phyloP scores from a whole-genome alignment of 202 grass and related monocot genomes.

The Setaria italica region DNA sequence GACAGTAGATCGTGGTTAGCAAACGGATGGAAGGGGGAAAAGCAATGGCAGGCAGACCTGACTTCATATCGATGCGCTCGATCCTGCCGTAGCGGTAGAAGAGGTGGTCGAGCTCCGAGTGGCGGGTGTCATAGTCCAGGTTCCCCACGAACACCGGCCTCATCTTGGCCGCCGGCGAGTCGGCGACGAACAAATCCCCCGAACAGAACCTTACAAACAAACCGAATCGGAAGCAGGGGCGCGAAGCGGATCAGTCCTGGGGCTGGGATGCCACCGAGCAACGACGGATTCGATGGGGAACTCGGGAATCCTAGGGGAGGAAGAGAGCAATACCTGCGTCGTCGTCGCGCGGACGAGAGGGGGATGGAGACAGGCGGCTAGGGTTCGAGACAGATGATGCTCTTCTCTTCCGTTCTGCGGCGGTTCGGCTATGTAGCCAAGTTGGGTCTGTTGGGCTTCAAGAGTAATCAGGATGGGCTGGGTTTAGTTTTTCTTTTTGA shows the following conservation, averaged over 20 bases:
- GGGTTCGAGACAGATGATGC: not conserved
- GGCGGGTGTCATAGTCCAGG: conserved; percentile 86
- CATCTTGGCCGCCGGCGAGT: conserved; percentile 46
- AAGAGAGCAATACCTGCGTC: conserved; percentile 8
- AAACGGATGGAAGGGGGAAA: no score
- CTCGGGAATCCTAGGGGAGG: not conserved
- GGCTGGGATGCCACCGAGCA: not conserved
- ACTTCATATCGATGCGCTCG: conserved; percentile 98
- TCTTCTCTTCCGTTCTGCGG: not conserved
- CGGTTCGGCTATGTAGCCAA: not conserved
- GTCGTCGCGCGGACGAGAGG: conserved; percentile 1
- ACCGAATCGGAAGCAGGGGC: not conserved
- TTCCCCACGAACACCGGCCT: conserved; percentile 96
- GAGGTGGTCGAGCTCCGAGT: conserved; percentile 88
- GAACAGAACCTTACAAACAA: not conserved
- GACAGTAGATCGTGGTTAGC: not conserved
- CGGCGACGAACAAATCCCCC: not conserved
- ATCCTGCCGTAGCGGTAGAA: conserved; percentile 91
- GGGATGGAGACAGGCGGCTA: not conserved
- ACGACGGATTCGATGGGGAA: not conserved
- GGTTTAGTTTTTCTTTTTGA: not conserved
- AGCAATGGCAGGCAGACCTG: conserved; percentile 44
- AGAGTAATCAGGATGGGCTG: not conserved
- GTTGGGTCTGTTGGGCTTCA: not conserved
- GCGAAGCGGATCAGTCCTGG: not conserved